Evolutionary conservation across 441 rosid species (phyloP).

Genomic region (Rhodomyrtus psidioides): DNA sequence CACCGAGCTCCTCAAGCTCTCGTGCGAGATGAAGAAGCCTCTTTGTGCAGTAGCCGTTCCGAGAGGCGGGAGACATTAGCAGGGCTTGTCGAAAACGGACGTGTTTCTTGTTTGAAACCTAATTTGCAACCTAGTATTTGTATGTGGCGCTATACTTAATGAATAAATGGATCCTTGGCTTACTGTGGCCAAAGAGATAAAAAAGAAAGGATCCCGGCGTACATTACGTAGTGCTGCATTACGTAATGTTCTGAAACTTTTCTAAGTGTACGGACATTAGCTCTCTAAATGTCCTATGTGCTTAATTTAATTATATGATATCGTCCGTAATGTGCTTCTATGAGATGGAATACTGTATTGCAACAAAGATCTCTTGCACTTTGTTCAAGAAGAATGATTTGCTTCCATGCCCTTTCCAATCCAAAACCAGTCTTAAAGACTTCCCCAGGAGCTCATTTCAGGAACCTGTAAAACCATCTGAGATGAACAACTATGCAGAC

Average conservation of each 20-base stretch:
- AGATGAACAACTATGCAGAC: not conserved
- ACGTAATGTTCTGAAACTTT: not conserved
- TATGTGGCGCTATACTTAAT: not conserved
- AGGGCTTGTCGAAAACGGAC: not conserved
- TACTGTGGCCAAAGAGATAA: not conserved
- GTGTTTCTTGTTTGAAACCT: not conserved
- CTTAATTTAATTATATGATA: not conserved
- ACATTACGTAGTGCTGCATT: not conserved
- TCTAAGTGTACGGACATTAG: not conserved
- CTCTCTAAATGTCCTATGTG: not conserved
- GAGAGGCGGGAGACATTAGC: not conserved
- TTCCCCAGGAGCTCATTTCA: not conserved
- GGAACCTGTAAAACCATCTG: not conserved
- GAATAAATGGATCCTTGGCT: not conserved
- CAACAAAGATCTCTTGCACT: not conserved
- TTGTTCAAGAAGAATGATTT: not conserved
- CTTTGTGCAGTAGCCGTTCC: slow-evolving; percentile 33
- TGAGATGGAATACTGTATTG: not conserved
- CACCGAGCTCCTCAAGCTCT: slow-evolving; percentile 50
- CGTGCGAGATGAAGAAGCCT: slow-evolving; percentile 70
- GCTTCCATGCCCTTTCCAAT: not conserved
- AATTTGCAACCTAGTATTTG: not conserved
- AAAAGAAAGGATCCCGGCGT: not conserved
- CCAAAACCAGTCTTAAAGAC: not conserved
- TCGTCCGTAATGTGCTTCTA: not conserved